These are phyloP conservation scores for Plenodomus tracheiphilus DNA, from an alignment of 2,329 filamentous ascomycete species.

Conservation along the genomic window DNA sequence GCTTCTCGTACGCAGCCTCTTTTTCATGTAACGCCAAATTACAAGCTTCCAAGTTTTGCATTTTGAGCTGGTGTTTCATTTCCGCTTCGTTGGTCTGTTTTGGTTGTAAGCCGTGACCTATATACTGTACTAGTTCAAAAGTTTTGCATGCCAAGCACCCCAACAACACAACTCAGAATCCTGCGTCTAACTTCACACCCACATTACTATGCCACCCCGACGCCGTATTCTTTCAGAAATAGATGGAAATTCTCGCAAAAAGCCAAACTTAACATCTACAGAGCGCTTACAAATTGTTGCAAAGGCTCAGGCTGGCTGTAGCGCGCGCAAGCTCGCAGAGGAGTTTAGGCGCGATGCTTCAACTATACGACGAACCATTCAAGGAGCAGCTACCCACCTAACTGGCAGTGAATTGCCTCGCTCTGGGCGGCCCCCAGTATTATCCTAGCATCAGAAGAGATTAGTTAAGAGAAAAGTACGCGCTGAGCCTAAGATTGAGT, in stretches of 20 bases:
- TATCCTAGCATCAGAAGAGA: constrained; percentile 2
- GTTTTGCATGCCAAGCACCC: neutral
- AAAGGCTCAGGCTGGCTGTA: neutral
- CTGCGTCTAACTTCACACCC: neutral
- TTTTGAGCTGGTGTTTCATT: no score
- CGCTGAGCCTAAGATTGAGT: constrained; percentile 8
- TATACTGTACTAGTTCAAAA: neutral
- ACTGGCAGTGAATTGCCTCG: constrained; percentile 1
- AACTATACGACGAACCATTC: neutral
- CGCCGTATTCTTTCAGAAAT: neutral
- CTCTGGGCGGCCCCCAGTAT: neutral
- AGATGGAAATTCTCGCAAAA: neutral
- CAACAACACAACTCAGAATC: neutral
- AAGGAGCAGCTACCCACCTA: neutral
- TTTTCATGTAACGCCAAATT: no score
- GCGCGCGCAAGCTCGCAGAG: neutral
- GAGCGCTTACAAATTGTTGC: neutral
- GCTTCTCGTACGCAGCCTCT: no score
- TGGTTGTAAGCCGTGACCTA: no score
- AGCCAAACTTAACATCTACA: neutral
- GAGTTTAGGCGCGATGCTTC: neutral
- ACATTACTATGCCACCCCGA: neutral
- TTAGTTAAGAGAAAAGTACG: constrained; percentile 1
- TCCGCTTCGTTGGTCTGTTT: no score
- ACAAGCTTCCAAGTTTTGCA: no score